A percentile compares a stretch with the other conserved stretches of the same genome.
phyloP scores from a whole-genome alignment of 176 grass and related monocot species.

The Elymus sibiricus region DNA sequence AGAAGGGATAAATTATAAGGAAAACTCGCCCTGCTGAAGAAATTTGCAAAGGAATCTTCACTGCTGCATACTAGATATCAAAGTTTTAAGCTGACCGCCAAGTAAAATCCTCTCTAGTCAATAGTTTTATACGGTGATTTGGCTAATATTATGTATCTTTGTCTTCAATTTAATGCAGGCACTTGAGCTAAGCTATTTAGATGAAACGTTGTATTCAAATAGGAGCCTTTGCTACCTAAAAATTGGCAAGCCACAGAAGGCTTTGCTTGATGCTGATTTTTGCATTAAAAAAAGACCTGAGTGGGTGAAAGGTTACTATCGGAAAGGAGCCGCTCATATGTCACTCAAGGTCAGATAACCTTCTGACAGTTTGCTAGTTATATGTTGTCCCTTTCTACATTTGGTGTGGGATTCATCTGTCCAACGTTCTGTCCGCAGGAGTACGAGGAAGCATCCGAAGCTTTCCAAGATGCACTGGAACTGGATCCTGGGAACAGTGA shows the following conservation, averaged over 20 bases:
- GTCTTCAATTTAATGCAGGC: conserved; percentile 21
- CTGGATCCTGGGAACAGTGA: conserved; percentile 31
- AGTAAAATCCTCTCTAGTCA: background rate
- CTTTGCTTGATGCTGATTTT: conserved; percentile 26
- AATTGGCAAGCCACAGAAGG: background rate
- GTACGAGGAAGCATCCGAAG: conserved; percentile 24
- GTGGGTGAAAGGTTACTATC: conserved; percentile 38
- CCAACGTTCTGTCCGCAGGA: conserved; percentile 14
- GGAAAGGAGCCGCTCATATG: conserved; percentile 44
- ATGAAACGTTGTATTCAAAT: conserved; percentile 31
- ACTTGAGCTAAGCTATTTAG: conserved; percentile 2
- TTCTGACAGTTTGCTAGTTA: background rate
- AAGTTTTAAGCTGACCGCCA: background rate
- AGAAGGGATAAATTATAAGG: background rate
- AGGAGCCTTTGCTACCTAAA: conserved; percentile 35
- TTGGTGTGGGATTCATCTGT: background rate
- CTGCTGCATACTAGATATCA: background rate
- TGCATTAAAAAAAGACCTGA: conserved; percentile 21
- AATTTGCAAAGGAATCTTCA: background rate
- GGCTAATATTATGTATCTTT: background rate
- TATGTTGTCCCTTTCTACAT: background rate
- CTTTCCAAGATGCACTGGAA: conserved; percentile 27
- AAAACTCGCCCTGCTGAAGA: background rate
- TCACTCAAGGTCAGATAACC: conserved; percentile 32
- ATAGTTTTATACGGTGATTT: background rate